Evolutionary conservation across 1,284 basidiomycete genomes (phyloP).

Genomic region (Cystobasidium sp.): DNA sequence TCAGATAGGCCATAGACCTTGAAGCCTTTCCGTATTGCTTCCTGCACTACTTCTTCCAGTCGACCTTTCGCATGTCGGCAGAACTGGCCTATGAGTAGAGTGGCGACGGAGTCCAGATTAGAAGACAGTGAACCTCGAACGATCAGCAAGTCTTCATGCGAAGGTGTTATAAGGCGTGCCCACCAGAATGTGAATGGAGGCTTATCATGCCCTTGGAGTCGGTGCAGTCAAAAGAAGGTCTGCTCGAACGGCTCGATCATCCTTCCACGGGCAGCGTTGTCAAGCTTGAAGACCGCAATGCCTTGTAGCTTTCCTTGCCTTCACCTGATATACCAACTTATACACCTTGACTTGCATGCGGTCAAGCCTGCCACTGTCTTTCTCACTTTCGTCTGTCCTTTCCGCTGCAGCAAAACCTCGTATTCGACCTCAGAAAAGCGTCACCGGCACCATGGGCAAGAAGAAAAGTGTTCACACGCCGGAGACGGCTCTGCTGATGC

Average conservation of each 20-base stretch:
- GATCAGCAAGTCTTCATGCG: background rate
- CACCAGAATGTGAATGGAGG: slow-evolving; percentile 43
- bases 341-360: slow-evolving; percentile 9
- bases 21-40: slow-evolving; percentile 79
- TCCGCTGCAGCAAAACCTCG: slow-evolving; percentile 3
- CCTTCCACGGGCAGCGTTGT: background rate
- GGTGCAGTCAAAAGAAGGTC: background rate
- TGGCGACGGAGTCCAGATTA: background rate
- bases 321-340: background rate
- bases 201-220: slow-evolving; percentile 35
- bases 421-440: slow-evolving; percentile 7
- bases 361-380: slow-evolving; percentile 16
- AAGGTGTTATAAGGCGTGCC: background rate
- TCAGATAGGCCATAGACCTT: slow-evolving; percentile 86
- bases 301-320: background rate
- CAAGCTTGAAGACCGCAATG: background rate
- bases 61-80: slow-evolving; percentile 84
- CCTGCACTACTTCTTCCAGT: slow-evolving; percentile 76
- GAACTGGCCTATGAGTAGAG: slow-evolving; percentile 77
- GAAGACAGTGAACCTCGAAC: background rate
- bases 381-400: background rate
- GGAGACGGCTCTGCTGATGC: slow-evolving; percentile 45
- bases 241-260: background rate
- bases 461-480: slow-evolving; percentile 46
- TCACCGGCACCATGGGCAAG: slow-evolving; percentile 45